Percentiles rank a stretch among this genome's conserved stretches.
These are phyloP conservation scores for Mycena epipterygia DNA, from an alignment of 768 basidiomycete genomes.

Conservation along the genomic window DNA sequence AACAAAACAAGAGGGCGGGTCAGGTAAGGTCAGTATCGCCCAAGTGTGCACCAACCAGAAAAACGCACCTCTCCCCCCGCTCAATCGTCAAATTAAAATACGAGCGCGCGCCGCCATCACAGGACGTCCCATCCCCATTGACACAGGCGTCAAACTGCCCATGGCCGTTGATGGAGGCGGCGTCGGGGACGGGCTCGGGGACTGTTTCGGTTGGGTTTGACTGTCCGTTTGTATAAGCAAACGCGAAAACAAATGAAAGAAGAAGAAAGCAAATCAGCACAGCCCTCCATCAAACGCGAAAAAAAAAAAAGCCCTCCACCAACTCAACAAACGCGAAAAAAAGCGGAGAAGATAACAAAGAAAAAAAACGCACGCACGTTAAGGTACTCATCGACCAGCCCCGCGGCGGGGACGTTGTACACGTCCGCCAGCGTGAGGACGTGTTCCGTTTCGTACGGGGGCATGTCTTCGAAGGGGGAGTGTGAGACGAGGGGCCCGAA, in stretches of 20 bases:
- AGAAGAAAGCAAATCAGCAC: background rate
- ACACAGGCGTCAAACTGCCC: background rate
- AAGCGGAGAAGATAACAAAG: background rate
- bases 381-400: slow-evolving; percentile 16
- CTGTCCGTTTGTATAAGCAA: background rate
- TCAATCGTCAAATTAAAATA: background rate
- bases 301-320: background rate
- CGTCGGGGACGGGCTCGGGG: slow-evolving; percentile 55
- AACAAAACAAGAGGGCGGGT: too few species aligned
- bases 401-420: slow-evolving; percentile 29
- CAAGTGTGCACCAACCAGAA: too few species aligned
- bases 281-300: background rate
- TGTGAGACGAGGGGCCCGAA: slow-evolving; percentile 64
- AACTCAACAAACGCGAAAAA: background rate
- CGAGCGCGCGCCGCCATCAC: background rate
- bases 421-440: slow-evolving; percentile 52
- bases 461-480: slow-evolving; percentile 46
- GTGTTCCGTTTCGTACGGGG: slow-evolving; percentile 43
- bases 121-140: background rate
- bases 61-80: background rate
- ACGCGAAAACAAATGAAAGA: background rate
- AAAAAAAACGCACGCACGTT: slow-evolving; percentile 7
- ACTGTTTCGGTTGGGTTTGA: slow-evolving; percentile 30
- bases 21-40: too few species aligned
- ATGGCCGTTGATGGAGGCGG: slow-evolving; percentile 40